Conservation (phyloP, 2,329 filamentous ascomycete genomes). For the Colletotrichum plurivorum region DNA sequence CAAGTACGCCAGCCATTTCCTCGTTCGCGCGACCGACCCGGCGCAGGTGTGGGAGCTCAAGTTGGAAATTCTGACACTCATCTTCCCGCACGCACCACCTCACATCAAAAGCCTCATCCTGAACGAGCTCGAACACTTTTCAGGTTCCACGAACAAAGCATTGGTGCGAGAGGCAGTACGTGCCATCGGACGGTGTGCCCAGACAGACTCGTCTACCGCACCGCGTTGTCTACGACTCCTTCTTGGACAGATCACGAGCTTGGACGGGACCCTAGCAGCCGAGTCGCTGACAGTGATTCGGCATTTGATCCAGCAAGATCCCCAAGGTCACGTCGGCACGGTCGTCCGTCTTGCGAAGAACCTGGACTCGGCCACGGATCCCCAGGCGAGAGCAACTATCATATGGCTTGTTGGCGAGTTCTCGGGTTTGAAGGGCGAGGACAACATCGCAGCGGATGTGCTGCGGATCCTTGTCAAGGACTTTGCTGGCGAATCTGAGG, state of each 20-base stretch:
- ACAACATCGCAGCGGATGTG: slow-evolving; percentile 94
- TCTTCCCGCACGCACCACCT: slow-evolving; percentile 85
- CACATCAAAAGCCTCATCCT: slow-evolving; percentile 89
- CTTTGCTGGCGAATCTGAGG: slow-evolving; percentile 86
- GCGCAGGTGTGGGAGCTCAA: slow-evolving; percentile 91
- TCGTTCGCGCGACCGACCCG: slow-evolving; percentile 84
- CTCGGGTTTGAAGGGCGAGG: slow-evolving; percentile 81
- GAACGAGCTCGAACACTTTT: slow-evolving; percentile 95
- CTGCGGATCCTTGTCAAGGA: slow-evolving; percentile 88
- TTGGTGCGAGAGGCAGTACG: slow-evolving; percentile 91
- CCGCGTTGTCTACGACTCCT: slow-evolving; percentile 86
- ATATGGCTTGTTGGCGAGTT: slow-evolving; percentile 99
- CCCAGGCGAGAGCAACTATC: slow-evolving; percentile 92
- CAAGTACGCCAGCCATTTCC: slow-evolving; percentile 89
- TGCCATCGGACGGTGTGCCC: slow-evolving; percentile 93
- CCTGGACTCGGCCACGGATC: slow-evolving; percentile 88
- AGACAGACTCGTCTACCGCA: slow-evolving; percentile 79
- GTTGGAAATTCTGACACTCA: slow-evolving; percentile 88
- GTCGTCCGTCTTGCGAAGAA: slow-evolving; percentile 92
- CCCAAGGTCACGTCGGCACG: slow-evolving; percentile 83
- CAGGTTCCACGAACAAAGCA: slow-evolving; percentile 75
- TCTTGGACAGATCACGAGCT: slow-evolving; percentile 87
- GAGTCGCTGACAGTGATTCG: slow-evolving; percentile 96
- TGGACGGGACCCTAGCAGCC: slow-evolving; percentile 89
- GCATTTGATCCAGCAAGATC: slow-evolving; percentile 94